Evolutionary conservation across 371 early-diverging fungal species (phyloP), one percentile per base, ranked within the genome.

Genomic region (Mycotypha africana): DNA sequence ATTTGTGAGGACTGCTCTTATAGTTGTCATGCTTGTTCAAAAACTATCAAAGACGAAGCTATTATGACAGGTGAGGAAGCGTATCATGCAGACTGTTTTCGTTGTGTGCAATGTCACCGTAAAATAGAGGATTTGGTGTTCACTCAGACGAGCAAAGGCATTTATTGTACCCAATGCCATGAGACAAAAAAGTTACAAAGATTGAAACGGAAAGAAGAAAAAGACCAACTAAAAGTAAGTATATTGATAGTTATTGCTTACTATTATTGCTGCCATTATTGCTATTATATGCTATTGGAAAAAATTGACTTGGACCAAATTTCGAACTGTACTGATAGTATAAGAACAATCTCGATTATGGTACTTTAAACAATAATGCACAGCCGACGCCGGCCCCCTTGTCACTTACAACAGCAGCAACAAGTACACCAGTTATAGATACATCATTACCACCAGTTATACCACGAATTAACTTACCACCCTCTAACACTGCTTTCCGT

Each of bases 1-100:
- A 81, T 93, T 37, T 92, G 93, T 51, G 86, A 85, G 50, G 83
- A 90, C 45, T 93, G 93, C 60, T 89, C 89, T 16, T 91, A 91
- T 56, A 81, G 79, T 49, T 93, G 93, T 60, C 78, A 82, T 51
- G 67, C 80, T 20, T 93, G 93, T 62, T 74, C 71, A 41, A 69
- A 85, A 49, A 84, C 87, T 12, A 93, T 93, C 41, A 80, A 81
- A 16, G 91, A 91, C 50, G 92, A 92, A 59, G 92, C 92, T 34
- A 88, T 92, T 41, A 87, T 88, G 70, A 93, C 92, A 33, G 88
- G 84, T 15, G 88, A 89, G 21, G 89, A 86, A 41, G 85, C 90
- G 2, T 92, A 88, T 62, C 92, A 92, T 56, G 83, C 85, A 4
- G 85, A 85, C 26, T 92, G 91, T 58, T 92, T 92, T 59, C 72